Conservation (phyloP, 768 basidiomycete genomes). For the Nevesoporus exiguus region DNA sequence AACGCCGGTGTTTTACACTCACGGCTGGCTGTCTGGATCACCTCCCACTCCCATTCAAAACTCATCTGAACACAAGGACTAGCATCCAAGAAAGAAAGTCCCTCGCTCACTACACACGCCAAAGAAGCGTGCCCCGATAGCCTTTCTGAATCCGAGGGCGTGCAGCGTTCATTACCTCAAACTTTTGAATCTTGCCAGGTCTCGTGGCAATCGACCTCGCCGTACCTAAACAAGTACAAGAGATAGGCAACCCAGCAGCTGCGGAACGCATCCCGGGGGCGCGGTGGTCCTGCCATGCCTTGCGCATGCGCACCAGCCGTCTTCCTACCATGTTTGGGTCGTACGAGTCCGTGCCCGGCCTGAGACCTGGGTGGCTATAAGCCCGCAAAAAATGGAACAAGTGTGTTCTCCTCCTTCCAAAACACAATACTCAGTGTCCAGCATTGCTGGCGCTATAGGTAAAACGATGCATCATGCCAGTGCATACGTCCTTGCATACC, state of each 20-base stretch:
- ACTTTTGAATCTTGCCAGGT: neutral
- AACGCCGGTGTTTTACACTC: too few relatives aligned
- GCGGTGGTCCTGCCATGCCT: conserved; percentile 18
- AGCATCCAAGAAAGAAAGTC: neutral
- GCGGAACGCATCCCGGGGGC: conserved; percentile 4
- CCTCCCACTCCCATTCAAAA: neutral
- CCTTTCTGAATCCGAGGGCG: conserved; percentile 9
- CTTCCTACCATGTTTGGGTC: conserved; percentile 19
- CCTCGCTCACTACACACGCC: conserved; percentile 10
- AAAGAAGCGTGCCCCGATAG: conserved; percentile 12
- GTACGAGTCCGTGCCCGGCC: conserved; percentile 16
- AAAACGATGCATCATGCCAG: conserved; percentile 20
- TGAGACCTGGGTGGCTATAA: conserved; percentile 23
- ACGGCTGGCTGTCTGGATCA: too few relatives aligned
- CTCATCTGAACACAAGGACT: neutral
- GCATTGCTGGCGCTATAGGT: conserved; percentile 16
- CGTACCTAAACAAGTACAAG: neutral
- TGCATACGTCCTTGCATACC: conserved; percentile 17
- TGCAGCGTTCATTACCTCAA: conserved; percentile 23
- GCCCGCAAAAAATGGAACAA: conserved; percentile 1
- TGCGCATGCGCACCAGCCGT: conserved; percentile 18
- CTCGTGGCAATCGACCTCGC: conserved; percentile 11
- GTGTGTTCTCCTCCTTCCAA: conserved; percentile 10
- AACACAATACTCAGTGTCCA: neutral
- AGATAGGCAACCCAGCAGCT: conserved; percentile 2